A percentile compares a stretch with the other conserved stretches of the same genome.
Conservation (phyloP, 176 grass and related monocot genomes). For the Stipa capillata region DNA sequence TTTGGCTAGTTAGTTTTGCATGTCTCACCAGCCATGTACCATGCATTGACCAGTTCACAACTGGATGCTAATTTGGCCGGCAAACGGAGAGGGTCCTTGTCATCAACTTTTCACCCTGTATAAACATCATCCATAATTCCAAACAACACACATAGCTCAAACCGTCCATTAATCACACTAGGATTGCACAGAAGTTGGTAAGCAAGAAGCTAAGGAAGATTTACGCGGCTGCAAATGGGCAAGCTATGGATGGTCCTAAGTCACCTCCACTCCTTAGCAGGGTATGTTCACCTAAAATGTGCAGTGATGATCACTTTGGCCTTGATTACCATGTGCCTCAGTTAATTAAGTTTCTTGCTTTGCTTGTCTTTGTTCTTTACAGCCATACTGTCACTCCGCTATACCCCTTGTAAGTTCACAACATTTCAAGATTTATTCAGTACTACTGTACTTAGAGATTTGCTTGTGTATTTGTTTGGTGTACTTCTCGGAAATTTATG, state of each 20-base stretch:
- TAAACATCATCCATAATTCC: not conserved
- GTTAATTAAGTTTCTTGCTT: not conserved
- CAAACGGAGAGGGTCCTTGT: not conserved
- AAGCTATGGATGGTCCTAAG: conserved; percentile 24
- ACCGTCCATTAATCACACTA: not conserved
- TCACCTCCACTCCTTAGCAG: conserved; percentile 46
- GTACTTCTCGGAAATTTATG: not conserved
- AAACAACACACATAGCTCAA: not conserved
- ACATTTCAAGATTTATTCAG: too few relatives aligned
- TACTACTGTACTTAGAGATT: not conserved
- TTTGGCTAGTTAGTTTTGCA: not conserved
- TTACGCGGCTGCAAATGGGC: conserved; percentile 15
- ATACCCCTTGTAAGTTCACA: conserved; percentile 51
- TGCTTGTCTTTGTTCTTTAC: not conserved
- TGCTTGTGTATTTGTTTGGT: not conserved
- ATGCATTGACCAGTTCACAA: not conserved
- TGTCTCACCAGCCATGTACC: not conserved
- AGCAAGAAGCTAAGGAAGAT: not conserved
- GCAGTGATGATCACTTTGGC: not conserved
- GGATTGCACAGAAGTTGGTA: not conserved
- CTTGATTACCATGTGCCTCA: not conserved
- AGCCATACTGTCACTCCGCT: conserved; percentile 47
- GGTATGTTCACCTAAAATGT: conserved; percentile 23
- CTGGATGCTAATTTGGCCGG: not conserved
- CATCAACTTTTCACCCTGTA: not conserved